phyloP scores from a whole-genome alignment of 108 stramenopile genomes.

The Skeletonema potamos region DNA sequence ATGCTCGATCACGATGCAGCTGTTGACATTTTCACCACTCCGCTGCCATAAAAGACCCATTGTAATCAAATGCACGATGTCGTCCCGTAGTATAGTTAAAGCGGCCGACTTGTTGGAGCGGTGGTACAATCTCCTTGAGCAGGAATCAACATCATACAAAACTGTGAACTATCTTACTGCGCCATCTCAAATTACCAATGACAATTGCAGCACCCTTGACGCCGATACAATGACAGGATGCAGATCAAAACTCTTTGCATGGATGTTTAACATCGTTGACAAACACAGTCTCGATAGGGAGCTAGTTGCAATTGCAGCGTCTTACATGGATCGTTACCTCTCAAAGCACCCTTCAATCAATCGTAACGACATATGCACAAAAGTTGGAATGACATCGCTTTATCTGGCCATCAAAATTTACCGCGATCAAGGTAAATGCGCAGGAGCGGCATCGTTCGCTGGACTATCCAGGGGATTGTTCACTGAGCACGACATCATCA shows the following conservation, averaged over 20 bases:
- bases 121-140: not conserved
- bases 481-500: conserved; percentile 59
- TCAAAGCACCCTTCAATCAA: conserved; percentile 25
- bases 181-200: not conserved
- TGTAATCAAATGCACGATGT: not conserved
- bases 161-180: not conserved
- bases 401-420: conserved; percentile 76
- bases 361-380: conserved; percentile 55
- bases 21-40: not conserved
- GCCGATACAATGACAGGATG: not conserved
- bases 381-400: conserved; percentile 76
- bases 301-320: conserved; percentile 59
- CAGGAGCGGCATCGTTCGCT: conserved; percentile 54
- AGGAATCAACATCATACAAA: not conserved
- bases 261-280: conserved; percentile 82
- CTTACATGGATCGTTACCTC: conserved; percentile 61
- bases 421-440: conserved; percentile 29
- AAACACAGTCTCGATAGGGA: conserved; percentile 63
- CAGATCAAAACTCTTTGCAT: conserved; percentile 53
- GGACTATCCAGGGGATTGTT: conserved; percentile 66
- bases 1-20: not conserved
- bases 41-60: not conserved
- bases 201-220: not conserved
- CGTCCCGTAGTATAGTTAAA: not conserved
- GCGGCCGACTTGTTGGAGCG: not conserved